These are phyloP conservation scores for Yamadazyma membranifaciens DNA, from an alignment of 1,139 yeast genomes.

Conservation along the genomic window DNA sequence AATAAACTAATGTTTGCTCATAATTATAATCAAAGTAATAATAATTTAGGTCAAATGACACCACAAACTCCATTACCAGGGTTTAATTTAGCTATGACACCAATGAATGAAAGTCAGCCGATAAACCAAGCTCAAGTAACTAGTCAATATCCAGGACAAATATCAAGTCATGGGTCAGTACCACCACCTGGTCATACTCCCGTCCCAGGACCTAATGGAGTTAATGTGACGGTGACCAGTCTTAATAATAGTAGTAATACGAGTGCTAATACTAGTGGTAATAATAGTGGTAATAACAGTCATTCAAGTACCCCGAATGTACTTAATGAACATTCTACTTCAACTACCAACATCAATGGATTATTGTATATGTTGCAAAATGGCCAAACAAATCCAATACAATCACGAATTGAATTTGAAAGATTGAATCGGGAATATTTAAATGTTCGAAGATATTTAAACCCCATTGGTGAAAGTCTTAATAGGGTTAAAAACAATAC, in stretches of 20 bases:
- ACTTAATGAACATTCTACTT: constrained; percentile 12
- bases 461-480: constrained; percentile 67
- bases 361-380: constrained; percentile 32
- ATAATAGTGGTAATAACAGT: constrained; percentile 1
- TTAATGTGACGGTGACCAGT: constrained; percentile 1
- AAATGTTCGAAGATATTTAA: constrained; percentile 64
- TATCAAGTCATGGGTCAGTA: neutral
- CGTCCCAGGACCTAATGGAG: constrained; percentile 1
- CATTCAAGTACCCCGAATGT: neutral
- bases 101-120: neutral
- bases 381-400: constrained; percentile 49
- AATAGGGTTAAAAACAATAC: constrained; percentile 37
- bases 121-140: neutral
- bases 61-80: constrained; percentile 12
- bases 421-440: constrained; percentile 71
- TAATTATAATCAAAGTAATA: constrained; percentile 25
- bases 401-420: constrained; percentile 72
- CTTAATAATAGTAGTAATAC: constrained; percentile 2
- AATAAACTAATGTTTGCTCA: constrained; percentile 49
- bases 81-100: constrained; percentile 8
- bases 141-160: neutral
- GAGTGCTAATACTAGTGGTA: constrained; percentile 1
- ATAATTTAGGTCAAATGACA: constrained; percentile 23
- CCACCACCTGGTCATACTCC: neutral
- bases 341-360: constrained; percentile 28